These are phyloP conservation scores for Saccharum hybrid DNA, from an alignment of 202 grass and related monocot species.

Conservation along the genomic window DNA sequence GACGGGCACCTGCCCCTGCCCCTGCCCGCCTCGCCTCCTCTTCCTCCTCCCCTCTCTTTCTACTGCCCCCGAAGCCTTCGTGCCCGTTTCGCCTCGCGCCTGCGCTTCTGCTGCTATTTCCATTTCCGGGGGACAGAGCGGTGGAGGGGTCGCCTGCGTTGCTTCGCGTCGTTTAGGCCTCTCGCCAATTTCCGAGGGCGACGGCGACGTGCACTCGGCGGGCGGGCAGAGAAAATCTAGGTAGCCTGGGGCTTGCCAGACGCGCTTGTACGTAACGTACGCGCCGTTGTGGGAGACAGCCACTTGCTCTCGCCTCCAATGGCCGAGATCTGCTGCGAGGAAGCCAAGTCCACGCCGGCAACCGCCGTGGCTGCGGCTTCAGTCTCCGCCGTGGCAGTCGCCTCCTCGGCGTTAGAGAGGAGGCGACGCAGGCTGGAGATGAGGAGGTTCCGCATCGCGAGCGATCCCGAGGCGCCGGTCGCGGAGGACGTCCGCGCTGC, in stretches of 20 bases:
- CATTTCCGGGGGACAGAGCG: not conserved
- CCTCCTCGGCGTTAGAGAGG: slow-evolving; percentile 44
- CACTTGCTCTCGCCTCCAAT: slow-evolving; percentile 31
- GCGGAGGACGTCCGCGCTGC: slow-evolving; percentile 5
- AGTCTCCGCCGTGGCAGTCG: slow-evolving; percentile 18
- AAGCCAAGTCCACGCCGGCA: slow-evolving; percentile 53
- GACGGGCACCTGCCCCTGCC: slow-evolving; percentile 61
- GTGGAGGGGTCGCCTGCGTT: not conserved
- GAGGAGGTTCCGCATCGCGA: slow-evolving; percentile 52
- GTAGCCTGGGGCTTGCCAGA: not conserved
- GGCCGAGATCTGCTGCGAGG: slow-evolving; percentile 82
- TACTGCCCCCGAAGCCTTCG: slow-evolving; percentile 27
- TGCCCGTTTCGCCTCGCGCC: slow-evolving; percentile 37
- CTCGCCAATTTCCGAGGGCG: not conserved
- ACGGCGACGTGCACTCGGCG: slow-evolving; percentile 19
- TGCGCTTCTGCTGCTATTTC: not conserved
- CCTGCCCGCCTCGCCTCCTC: slow-evolving; percentile 19
- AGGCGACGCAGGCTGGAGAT: slow-evolving; percentile 64
- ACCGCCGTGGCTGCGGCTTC: slow-evolving; percentile 24
- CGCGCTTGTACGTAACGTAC: not conserved
- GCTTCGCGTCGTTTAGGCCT: slow-evolving; percentile 17
- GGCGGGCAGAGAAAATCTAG: not conserved
- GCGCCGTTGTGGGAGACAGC: not conserved
- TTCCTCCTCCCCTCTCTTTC: slow-evolving; percentile 3
- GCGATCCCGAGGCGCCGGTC: slow-evolving; percentile 37